These are phyloP conservation scores for Caryopteris hybrid DNA, from an alignment of 305 asterid genomes.

Conservation along the genomic window DNA sequence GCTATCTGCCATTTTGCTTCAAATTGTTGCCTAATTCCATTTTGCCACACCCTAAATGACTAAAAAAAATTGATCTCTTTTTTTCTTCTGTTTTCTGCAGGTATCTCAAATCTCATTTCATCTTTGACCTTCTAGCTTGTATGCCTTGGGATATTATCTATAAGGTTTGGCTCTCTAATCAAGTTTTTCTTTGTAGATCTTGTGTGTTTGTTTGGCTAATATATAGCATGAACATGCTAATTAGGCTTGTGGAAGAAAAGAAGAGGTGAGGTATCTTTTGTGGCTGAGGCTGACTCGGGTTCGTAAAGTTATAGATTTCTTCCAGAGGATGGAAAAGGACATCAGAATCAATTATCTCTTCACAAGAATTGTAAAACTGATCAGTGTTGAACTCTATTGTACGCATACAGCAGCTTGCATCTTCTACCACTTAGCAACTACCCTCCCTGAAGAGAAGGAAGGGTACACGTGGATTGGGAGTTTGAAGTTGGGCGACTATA, in stretches of 20 bases:
- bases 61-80: neutral
- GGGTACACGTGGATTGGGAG: conserved; percentile 97
- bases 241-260: conserved; percentile 61
- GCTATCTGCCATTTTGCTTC: neutral
- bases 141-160: conserved; percentile 94
- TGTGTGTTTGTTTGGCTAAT: neutral
- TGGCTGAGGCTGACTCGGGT: conserved; percentile 76
- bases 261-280: conserved; percentile 74
- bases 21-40: neutral
- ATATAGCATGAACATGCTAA: neutral
- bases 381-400: conserved; percentile 78
- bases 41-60: neutral
- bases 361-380: conserved; percentile 73
- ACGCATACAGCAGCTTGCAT: conserved; percentile 99
- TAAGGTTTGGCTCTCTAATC: conserved; percentile 46
- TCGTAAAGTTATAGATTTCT: conserved; percentile 55
- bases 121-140: conserved; percentile 66
- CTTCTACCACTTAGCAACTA: conserved; percentile 85
- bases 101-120: conserved; percentile 67
- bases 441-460: conserved; percentile 71
- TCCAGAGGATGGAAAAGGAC: conserved; percentile 76
- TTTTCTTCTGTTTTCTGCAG: conserved; percentile 30
- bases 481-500: conserved; percentile 72
- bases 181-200: neutral
- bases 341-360: conserved; percentile 79